Evolutionary conservation across 1,284 basidiomycete species (phyloP).

Genomic region (Lignosus rhinocerotis): DNA sequence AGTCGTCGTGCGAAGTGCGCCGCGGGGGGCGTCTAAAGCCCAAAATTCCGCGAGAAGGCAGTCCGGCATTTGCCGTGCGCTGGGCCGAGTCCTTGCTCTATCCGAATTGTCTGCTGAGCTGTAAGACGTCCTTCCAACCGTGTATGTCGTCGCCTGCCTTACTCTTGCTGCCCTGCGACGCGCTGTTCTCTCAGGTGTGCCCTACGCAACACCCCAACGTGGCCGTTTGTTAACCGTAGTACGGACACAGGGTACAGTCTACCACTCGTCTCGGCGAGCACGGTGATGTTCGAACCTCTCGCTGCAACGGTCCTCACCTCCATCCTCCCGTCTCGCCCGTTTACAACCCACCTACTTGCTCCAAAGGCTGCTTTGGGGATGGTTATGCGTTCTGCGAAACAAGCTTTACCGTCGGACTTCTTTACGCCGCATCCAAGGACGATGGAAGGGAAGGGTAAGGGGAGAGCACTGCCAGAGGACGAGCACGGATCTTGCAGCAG

Average conservation of each 20-base stretch:
- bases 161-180: conserved; percentile 13
- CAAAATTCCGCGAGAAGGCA: conserved; percentile 4
- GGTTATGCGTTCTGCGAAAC: conserved; percentile 28
- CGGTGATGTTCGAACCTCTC: conserved; percentile 50
- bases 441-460: conserved; percentile 56
- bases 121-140: conserved; percentile 13
- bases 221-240: conserved; percentile 2
- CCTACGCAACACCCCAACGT: not conserved
- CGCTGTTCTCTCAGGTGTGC: conserved; percentile 21
- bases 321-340: conserved; percentile 46
- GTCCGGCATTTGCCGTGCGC: conserved; percentile 19
- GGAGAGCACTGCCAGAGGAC: conserved; percentile 38
- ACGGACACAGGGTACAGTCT: conserved; percentile 15
- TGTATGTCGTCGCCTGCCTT: conserved; percentile 23
- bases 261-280: conserved; percentile 41
- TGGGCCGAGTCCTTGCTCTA: not conserved
- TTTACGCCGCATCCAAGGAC: conserved; percentile 54
- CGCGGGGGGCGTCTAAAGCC: conserved; percentile 9
- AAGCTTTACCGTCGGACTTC: conserved; percentile 44
- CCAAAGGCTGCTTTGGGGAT: conserved; percentile 27
- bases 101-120: conserved; percentile 1
- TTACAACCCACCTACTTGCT: conserved; percentile 27
- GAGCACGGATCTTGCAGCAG: conserved; percentile 26
- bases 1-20: conserved; percentile 1
- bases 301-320: conserved; percentile 51